Evolutionary conservation across 1,139 yeast species (phyloP), one percentile per base, ranked within the genome.

Genomic region (Taiozyma sp.): DNA sequence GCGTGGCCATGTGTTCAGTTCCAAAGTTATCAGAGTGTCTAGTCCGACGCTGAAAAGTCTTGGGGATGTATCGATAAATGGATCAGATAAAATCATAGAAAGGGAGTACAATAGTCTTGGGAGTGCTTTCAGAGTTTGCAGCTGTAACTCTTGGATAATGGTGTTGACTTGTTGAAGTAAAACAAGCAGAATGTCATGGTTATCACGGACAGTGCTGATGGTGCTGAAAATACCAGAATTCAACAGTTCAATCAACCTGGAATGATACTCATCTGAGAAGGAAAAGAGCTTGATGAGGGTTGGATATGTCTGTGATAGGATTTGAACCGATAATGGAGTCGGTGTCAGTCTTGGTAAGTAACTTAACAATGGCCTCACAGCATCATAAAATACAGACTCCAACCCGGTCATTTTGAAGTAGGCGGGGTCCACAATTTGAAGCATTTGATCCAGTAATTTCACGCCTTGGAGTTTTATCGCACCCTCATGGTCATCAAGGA

Each of bases 401-500:
- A 81, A 63, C 0, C 85, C 83, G 0, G 81, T 70, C 19, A 64
- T 60, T 3, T 52, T 47, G 11, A 75, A 53, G 43, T 61, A 63
- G n/a, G 56, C 53, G 1, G 57, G 50, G 35, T 62, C 65, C 37
- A 66, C 56, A 13, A 47, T 47, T 1, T 57, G 52, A 6, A 70
- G 53, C 3, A 76, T 53, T 9, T 58, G 35, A 3, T 50, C 52
- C 4, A 74, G 59, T 3, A 79, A 56, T 22, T 60, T 57, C 48
- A 76, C 72, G 13, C 81, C 82, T 50, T 72, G 72, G 0, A 67
- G 58, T 55, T 81, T 80, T 48, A 73, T 65, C 8, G 56, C 55
- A 0, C 77, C 70, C 26, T 77, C 79, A 48, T 74, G 73, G 53
- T 78, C 79, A 57, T 81, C 85, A 22, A 80, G 62, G 11, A 79